phyloP scores from a whole-genome alignment of 768 basidiomycete species.

The Suillus subluteus region DNA sequence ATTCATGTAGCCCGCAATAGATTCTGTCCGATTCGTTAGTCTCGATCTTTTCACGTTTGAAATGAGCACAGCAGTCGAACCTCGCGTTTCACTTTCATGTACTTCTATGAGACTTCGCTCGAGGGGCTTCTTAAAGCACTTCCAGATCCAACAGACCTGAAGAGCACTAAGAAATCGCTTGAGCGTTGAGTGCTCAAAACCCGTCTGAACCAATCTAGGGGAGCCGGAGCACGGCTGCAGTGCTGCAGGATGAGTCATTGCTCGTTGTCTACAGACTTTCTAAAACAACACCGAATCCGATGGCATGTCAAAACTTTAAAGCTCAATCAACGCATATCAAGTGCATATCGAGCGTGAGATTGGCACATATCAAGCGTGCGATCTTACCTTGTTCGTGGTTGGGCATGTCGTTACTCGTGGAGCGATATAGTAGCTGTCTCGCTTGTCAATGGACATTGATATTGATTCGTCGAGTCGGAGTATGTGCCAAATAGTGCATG shows the following conservation, averaged over 20 bases:
- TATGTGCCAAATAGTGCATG: not conserved
- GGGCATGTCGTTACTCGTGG: not conserved
- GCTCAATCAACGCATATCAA: not conserved
- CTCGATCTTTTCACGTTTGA: not conserved
- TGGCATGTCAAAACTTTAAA: not conserved
- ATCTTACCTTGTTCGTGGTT: not conserved
- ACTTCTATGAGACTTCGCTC: not conserved
- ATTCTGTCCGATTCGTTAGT: not conserved
- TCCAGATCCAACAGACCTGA: not conserved
- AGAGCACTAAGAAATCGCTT: not conserved
- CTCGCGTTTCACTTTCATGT: not conserved
- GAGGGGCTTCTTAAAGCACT: not conserved
- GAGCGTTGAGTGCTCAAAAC: not conserved
- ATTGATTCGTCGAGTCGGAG: not conserved
- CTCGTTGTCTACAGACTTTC: not conserved
- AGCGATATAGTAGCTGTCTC: not conserved
- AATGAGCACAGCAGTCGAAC: not conserved
- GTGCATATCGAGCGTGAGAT: conserved; percentile 2
- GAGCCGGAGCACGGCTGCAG: not conserved
- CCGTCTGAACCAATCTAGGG: not conserved
- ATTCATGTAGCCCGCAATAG: not conserved
- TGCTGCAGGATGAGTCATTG: not conserved
- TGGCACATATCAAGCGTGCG: not conserved
- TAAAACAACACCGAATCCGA: not conserved
- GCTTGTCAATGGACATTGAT: not conserved